These are phyloP conservation scores for Apiospora hydei DNA, from an alignment of 2,329 filamentous ascomycete genomes.

Conservation along the genomic window DNA sequence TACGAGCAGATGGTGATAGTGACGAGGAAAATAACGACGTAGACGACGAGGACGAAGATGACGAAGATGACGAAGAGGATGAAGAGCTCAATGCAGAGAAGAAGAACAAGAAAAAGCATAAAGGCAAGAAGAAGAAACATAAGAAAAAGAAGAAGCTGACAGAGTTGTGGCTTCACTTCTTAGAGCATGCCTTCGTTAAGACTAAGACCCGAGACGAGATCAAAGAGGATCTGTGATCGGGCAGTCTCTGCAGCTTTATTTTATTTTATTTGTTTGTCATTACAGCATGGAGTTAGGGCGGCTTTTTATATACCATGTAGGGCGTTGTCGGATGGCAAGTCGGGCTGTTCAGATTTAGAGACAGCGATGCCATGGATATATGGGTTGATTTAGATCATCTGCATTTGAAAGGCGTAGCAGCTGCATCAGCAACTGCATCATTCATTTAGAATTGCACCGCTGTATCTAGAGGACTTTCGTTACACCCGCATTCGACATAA, in stretches of 20 bases:
- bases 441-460: not conserved
- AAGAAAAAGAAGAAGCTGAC: constrained; percentile 64
- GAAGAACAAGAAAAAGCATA: constrained; percentile 38
- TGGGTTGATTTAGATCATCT: not conserved
- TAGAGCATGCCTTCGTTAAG: constrained; percentile 80
- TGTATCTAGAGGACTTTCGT: not conserved
- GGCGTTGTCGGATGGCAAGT: not conserved
- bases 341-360: not conserved
- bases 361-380: not conserved
- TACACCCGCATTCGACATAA: not conserved
- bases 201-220: constrained; percentile 73
- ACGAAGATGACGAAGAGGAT: constrained; percentile 37
- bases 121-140: constrained; percentile 46
- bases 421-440: not conserved
- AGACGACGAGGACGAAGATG: constrained; percentile 31
- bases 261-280: not conserved
- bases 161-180: constrained; percentile 79
- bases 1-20: not conserved
- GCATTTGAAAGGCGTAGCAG: constrained; percentile 5
- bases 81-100: constrained; percentile 36
- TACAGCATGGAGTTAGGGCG: constrained; percentile 8
- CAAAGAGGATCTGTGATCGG: constrained; percentile 46
- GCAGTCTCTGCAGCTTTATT: not conserved
- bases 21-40: constrained; percentile 22
- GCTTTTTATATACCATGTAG: not conserved